Conservation (phyloP, 2,329 filamentous ascomycete genomes). For the Ascochyta fabae region DNA sequence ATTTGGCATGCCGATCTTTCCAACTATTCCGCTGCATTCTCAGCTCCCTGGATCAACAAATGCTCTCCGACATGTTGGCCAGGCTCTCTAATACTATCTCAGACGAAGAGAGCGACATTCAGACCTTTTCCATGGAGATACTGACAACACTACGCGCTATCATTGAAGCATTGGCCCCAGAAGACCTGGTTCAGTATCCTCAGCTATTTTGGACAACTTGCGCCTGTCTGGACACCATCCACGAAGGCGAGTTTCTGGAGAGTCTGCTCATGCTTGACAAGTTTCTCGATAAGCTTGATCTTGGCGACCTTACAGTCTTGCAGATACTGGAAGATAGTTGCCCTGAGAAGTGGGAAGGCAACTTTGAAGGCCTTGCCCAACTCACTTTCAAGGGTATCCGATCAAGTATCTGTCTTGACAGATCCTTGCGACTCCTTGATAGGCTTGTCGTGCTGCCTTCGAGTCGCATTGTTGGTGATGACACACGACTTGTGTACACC, state of each 20-base stretch:
- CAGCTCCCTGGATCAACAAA: slow-evolving; percentile 85
- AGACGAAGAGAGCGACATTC: slow-evolving; percentile 89
- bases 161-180: slow-evolving; percentile 80
- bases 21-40: slow-evolving; percentile 96
- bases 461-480: slow-evolving; percentile 80
- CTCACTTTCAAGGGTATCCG: slow-evolving; percentile 90
- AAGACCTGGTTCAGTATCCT: slow-evolving; percentile 85
- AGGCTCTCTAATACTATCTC: slow-evolving; percentile 96
- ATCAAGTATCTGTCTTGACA: slow-evolving; percentile 81
- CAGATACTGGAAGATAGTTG: slow-evolving; percentile 76
- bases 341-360: slow-evolving; percentile 85
- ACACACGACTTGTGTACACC: slow-evolving; percentile 81
- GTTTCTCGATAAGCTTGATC: slow-evolving; percentile 82
- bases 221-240: slow-evolving; percentile 94
- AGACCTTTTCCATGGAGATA: slow-evolving; percentile 98
- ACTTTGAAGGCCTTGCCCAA: slow-evolving; percentile 84
- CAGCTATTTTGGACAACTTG: slow-evolving; percentile 98
- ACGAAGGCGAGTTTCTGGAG: slow-evolving; percentile 92
- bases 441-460: slow-evolving; percentile 79
- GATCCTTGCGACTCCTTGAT: slow-evolving; percentile 78
- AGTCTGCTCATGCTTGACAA: slow-evolving; percentile 90
- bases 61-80: slow-evolving; percentile 96
- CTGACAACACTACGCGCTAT: slow-evolving; percentile 91
- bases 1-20: slow-evolving; percentile 95
- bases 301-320: slow-evolving; percentile 73